Percentiles rank a stretch among this genome's conserved stretches.
These are phyloP conservation scores for Raffaelea ambrosiae DNA, from an alignment of 2,329 filamentous ascomycete genomes.

Conservation along the genomic window DNA sequence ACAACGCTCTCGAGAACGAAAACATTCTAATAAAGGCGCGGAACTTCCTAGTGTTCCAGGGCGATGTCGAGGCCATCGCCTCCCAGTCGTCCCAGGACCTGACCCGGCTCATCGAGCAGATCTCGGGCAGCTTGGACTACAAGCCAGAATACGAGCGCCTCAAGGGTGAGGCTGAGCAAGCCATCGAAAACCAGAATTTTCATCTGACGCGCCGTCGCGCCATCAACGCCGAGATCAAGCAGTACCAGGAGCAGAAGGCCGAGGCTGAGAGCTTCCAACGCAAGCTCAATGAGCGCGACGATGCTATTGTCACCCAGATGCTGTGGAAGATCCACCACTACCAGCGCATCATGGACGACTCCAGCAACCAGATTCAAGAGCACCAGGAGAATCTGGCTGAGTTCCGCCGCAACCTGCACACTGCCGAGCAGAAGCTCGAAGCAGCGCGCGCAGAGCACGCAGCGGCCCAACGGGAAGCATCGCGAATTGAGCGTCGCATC, in stretches of 20 bases:
- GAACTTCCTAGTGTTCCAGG: conserved; percentile 97
- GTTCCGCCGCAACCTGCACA: conserved; percentile 77
- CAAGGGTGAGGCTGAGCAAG: conserved; percentile 79
- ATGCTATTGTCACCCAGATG: conserved; percentile 85
- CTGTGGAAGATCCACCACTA: conserved; percentile 97
- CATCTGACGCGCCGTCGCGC: conserved; percentile 83
- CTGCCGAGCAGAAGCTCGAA: conserved; percentile 72
- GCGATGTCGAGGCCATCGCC: conserved; percentile 94
- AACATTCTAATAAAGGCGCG: conserved; percentile 97
- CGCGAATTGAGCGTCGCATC: conserved; percentile 74
- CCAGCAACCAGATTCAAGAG: conserved; percentile 79
- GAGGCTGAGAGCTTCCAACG: conserved; percentile 90
- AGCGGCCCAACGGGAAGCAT: conserved; percentile 65
- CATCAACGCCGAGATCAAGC: conserved; percentile 96
- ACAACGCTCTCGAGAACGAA: conserved; percentile 81
- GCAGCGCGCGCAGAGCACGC: conserved; percentile 77
- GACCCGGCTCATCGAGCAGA: conserved; percentile 91
- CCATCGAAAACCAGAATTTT: conserved; percentile 78
- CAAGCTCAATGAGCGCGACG: conserved; percentile 83
- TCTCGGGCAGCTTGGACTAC: conserved; percentile 90
- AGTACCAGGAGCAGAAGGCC: conserved; percentile 93
- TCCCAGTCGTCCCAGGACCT: conserved; percentile 91
- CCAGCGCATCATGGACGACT: conserved; percentile 87
- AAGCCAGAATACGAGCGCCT: conserved; percentile 88
- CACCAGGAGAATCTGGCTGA: conserved; percentile 95